A percentile compares a stretch with the other conserved stretches of the same genome.
Conservation (phyloP, 2,329 filamentous ascomycete genomes). For the Pseudogymnoascus sp. region DNA sequence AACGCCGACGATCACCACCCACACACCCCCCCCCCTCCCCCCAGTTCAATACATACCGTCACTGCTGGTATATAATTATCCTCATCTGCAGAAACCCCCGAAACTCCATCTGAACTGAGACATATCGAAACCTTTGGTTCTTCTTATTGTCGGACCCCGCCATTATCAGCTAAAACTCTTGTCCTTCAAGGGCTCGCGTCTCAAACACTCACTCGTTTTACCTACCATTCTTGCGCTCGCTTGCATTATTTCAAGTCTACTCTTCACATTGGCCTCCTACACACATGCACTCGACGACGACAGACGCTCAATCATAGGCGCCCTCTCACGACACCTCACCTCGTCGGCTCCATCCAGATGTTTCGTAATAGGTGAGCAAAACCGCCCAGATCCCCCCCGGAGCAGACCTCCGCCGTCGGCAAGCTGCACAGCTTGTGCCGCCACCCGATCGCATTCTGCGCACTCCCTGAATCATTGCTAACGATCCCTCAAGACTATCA, state of each 20-base stretch:
- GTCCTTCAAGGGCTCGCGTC: neutral
- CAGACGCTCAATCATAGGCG: conserved; percentile 1
- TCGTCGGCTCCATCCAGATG: conserved; percentile 21
- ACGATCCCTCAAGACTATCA: conserved; percentile 32
- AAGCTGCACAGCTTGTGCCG: neutral
- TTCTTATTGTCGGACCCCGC: neutral
- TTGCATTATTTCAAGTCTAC: neutral
- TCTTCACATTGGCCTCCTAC: neutral
- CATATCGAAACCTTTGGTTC: neutral
- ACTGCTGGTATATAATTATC: neutral
- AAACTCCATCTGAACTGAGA: neutral
- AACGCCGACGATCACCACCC: neutral
- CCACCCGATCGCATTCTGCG: neutral
- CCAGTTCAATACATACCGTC: conserved; percentile 10
- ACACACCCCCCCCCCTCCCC: neutral
- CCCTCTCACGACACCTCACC: neutral
- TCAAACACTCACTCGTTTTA: neutral
- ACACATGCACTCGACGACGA: neutral
- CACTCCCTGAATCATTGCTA: conserved; percentile 11
- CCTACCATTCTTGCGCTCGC: neutral
- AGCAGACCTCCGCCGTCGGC: neutral
- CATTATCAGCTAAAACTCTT: neutral
- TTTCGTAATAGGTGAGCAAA: conserved; percentile 30
- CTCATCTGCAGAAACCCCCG: neutral
- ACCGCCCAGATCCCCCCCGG: neutral